Evolutionary conservation across 148 eudicot genomes (phyloP).

Genomic region (Rhododendron griersonianum): DNA sequence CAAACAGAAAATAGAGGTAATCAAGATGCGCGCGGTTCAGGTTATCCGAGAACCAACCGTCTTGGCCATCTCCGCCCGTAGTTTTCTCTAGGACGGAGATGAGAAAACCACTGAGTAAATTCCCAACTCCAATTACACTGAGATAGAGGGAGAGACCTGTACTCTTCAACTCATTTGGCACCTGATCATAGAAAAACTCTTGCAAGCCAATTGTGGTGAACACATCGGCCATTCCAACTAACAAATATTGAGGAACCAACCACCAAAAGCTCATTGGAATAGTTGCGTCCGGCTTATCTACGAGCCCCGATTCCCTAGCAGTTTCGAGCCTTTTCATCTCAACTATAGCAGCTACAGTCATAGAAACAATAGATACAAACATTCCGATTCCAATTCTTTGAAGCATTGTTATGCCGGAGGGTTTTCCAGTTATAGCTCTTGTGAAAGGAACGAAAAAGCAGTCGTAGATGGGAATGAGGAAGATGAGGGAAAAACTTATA

Average conservation of each 20-base stretch:
- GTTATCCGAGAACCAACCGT: conserved; percentile 58
- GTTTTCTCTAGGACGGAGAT: conserved; percentile 24
- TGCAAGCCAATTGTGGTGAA: conserved; percentile 43
- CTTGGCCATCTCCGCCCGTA: conserved; percentile 20
- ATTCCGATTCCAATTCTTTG: conserved; percentile 31
- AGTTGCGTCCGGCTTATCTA: conserved; percentile 17
- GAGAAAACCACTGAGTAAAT: conserved; percentile 30
- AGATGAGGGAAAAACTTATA: conserved; percentile 17
- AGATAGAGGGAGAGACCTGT: conserved; percentile 32
- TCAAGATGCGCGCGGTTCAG: conserved; percentile 56
- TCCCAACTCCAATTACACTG: conserved; percentile 35
- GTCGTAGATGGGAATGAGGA: conserved; percentile 35
- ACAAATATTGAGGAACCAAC: conserved; percentile 33
- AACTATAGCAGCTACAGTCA: conserved; percentile 25
- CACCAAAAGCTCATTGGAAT: conserved; percentile 26
- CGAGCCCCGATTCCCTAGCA: conserved; percentile 20
- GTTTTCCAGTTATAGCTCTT: conserved; percentile 24
- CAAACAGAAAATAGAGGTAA: conserved; percentile 62
- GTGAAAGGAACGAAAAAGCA: conserved; percentile 28
- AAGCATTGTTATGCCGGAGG: conserved; percentile 39
- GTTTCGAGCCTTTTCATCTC: conserved; percentile 17
- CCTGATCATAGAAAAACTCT: conserved; percentile 44
- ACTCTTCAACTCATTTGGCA: conserved; percentile 35
- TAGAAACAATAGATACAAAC: conserved; percentile 8
- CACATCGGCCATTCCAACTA: conserved; percentile 33